A percentile compares a stretch with the other conserved stretches of the same genome.
Evolutionary conservation across 2,329 filamentous ascomycete genomes (phyloP).

Genomic region (Clonostachys byssicola): DNA sequence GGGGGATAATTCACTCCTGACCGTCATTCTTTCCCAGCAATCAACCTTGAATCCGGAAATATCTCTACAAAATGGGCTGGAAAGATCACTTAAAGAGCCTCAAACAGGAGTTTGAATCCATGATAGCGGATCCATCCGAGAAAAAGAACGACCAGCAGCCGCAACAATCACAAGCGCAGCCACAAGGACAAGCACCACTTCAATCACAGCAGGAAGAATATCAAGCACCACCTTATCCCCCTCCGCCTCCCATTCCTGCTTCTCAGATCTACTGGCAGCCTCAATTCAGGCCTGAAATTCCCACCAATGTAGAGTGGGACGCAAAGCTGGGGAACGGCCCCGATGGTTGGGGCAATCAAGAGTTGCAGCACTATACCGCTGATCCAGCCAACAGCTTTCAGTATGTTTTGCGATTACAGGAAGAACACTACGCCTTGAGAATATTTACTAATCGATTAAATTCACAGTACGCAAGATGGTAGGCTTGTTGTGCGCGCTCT

Average conservation of each 20-base stretch:
- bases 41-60: no score
- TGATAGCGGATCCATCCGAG: conserved; percentile 19
- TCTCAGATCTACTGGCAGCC: conserved; percentile 45
- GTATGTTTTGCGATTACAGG: conserved; percentile 11
- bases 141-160: conserved; percentile 8
- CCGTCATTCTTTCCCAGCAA: no score
- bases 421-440: not conserved
- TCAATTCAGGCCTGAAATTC: conserved; percentile 37
- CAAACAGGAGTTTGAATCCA: conserved; percentile 29
- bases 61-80: conserved; percentile 21
- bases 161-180: conserved; percentile 11
- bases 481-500: conserved; percentile 49
- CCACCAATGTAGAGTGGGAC: conserved; percentile 46
- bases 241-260: conserved; percentile 8
- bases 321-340: conserved; percentile 47
- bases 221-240: conserved; percentile 3
- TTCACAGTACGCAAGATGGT: conserved; percentile 34
- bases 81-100: conserved; percentile 29
- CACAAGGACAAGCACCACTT: conserved; percentile 5
- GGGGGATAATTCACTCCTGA: no score
- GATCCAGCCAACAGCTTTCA: conserved; percentile 47
- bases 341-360: conserved; percentile 60
- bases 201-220: conserved; percentile 1
- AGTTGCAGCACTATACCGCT: conserved; percentile 53
- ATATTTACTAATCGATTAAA: not conserved